Conservation (phyloP, 1,139 yeast genomes). For the Pichia cactophila region DNA sequence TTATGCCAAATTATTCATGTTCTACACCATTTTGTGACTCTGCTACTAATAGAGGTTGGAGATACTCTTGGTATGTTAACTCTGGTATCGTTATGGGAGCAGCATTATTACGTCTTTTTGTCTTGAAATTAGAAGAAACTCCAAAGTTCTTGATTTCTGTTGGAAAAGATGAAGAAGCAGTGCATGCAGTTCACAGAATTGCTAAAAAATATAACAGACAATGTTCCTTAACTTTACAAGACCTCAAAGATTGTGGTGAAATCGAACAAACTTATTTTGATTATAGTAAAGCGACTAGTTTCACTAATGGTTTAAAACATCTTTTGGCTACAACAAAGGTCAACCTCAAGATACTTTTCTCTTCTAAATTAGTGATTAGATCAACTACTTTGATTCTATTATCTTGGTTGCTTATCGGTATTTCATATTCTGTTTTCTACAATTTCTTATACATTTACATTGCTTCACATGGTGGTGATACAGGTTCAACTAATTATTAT, state of each 20-base stretch:
- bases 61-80: conserved; percentile 48
- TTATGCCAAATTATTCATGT: conserved; percentile 45
- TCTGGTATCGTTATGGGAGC: conserved; percentile 45
- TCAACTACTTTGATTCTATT: conserved; percentile 36
- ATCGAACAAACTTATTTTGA: conserved; percentile 17
- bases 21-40: conserved; percentile 37
- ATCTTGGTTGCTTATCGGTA: conserved; percentile 46
- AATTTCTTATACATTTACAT: conserved; percentile 45
- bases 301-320: conserved; percentile 18
- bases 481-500: conserved; percentile 32
- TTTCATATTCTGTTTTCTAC: conserved; percentile 45
- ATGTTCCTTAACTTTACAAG: conserved; percentile 39
- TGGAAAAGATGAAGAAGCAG: conserved; percentile 47
- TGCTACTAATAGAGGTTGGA: conserved; percentile 49
- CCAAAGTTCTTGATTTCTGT: conserved; percentile 49
- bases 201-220: conserved; percentile 38
- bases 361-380: conserved; percentile 32
- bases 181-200: conserved; percentile 30
- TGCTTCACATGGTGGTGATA: conserved; percentile 39
- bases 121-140: conserved; percentile 45
- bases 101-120: conserved; percentile 41
- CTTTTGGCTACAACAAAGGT: conserved; percentile 18
- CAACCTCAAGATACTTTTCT: conserved; percentile 34
- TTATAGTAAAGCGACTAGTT: conserved; percentile 9
- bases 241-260: conserved; percentile 39